Evolutionary conservation across 257 asterid species (phyloP).

Genomic region (Paraleonurus japonicus): DNA sequence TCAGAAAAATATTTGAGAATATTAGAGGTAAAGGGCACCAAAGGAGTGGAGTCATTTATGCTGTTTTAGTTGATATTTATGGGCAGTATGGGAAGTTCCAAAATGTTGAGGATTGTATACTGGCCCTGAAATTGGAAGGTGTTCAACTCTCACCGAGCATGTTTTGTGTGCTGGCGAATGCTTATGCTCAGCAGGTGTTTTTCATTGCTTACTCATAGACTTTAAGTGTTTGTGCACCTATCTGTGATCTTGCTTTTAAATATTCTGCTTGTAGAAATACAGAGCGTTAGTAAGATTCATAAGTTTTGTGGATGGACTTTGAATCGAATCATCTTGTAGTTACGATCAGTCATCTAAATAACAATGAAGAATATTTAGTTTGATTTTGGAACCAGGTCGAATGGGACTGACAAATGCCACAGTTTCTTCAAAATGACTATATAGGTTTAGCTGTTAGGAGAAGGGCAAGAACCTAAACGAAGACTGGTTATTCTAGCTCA

Average conservation of each 20-base stretch:
- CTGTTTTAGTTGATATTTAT: conserved; percentile 73
- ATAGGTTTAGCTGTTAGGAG: neutral
- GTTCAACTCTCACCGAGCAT: conserved; percentile 62
- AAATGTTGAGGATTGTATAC: conserved; percentile 62
- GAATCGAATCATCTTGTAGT: conserved; percentile 3
- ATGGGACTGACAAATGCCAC: neutral
- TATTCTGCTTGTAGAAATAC: neutral
- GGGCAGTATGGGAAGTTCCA: conserved; percentile 78
- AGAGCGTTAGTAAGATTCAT: neutral
- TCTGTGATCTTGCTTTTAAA: neutral
- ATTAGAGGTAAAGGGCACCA: conserved; percentile 67
- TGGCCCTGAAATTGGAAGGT: conserved; percentile 65
- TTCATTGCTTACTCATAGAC: neutral
- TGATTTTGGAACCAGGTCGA: neutral
- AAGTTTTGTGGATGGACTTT: neutral
- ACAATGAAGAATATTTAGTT: neutral
- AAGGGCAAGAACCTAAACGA: neutral
- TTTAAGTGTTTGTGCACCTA: conserved; percentile 7
- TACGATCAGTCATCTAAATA: neutral
- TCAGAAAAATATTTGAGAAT: conserved; percentile 50
- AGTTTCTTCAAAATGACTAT: neutral
- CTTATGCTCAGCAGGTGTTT: conserved; percentile 85
- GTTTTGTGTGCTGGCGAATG: conserved; percentile 84
- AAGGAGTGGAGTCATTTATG: conserved; percentile 70
- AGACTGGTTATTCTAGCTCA: neutral